Base-by-base conservation (phyloP, 108 stramenopile species). In the Nitzschia sp. region DNA sequence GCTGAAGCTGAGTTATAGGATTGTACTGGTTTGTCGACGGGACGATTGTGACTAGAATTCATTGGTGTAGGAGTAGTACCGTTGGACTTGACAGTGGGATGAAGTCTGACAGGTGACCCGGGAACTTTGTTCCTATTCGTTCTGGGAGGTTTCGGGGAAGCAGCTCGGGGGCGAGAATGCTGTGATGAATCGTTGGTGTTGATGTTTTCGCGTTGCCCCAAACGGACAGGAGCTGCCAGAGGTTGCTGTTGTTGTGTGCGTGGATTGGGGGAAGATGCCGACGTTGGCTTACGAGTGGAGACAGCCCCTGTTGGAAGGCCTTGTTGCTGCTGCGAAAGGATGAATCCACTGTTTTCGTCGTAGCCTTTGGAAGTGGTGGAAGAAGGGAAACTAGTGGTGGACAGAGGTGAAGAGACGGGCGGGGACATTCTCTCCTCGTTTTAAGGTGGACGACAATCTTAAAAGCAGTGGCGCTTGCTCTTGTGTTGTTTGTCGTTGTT, bases 291-390 rank as follows among this genome's bases (percentile, higher is more conserved):
- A 26, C 57, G 57, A 37, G 61, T 21, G 17, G 61, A 24, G 3
- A 19, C 11, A 0, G 61, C 37, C 6, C 38, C n/a, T 6, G 57
- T 34, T n/a, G 61, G n/a, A 1, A 42, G 61, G 42, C 61, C 42
- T 17, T 21, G 42, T 21, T 43, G 37, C 22, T 37, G 41, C 10
- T 62, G 15, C 17, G 46, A 48, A 48, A 48, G 43, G 43, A 9
- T 62, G 41, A 24, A 62, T 44, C 17, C 17, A 42, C 43, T 62
- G 22, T 62, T 62, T 25, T 62, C 61, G 61, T 62, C 61, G 43
- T 62, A 62, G 25, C 61, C 61, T 46, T 22, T 37, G 20, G 61
- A 62, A 0, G 61, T 62, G 11, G 61, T 62, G n/a, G 61, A 62
- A 46, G 61, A 62, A 44, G 61, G 61, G 40, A 62, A 62, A 24